Conservation (phyloP, 148 eudicot species). For the Nyssa sinensis region DNA sequence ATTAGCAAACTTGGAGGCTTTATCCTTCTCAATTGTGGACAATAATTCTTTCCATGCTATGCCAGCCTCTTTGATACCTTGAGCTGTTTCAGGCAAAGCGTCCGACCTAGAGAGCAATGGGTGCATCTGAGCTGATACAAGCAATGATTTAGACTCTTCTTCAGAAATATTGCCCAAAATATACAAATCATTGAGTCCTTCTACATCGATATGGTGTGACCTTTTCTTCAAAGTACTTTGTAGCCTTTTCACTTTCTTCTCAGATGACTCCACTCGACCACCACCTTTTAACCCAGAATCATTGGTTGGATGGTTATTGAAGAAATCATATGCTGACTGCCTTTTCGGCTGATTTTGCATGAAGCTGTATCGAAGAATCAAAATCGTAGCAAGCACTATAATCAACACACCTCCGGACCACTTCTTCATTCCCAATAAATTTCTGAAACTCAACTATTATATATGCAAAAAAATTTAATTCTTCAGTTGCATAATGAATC, state of each 20-base stretch:
- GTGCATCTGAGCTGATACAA: constrained; percentile 47
- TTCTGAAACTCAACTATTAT: background rate
- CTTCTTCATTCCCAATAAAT: constrained; percentile 41
- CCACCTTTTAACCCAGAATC: background rate
- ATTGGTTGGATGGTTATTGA: constrained; percentile 33
- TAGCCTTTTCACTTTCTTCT: background rate
- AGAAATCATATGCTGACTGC: constrained; percentile 52
- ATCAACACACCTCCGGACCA: constrained; percentile 44
- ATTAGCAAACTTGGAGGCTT: no score
- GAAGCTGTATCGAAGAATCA: constrained; percentile 37
- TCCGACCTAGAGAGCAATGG: constrained; percentile 50
- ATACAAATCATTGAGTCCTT: constrained; percentile 42
- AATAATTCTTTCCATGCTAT: constrained; percentile 36
- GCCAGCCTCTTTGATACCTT: constrained; percentile 51
- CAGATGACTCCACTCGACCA: constrained; percentile 2
- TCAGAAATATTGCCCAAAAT: constrained; percentile 26
- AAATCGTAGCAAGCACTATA: constrained; percentile 35
- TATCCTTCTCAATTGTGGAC: constrained; percentile 24
- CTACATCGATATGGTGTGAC: constrained; percentile 32
- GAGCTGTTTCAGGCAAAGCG: constrained; percentile 51
- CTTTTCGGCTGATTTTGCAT: constrained; percentile 32
- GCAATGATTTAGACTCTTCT: constrained; percentile 33
- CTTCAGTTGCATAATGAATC: background rate
- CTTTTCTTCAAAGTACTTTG: constrained; percentile 8
- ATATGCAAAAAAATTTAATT: background rate